These are phyloP conservation scores for Mortierella sp. DNA, from an alignment of 371 early-diverging fungal species.

Conservation along the genomic window DNA sequence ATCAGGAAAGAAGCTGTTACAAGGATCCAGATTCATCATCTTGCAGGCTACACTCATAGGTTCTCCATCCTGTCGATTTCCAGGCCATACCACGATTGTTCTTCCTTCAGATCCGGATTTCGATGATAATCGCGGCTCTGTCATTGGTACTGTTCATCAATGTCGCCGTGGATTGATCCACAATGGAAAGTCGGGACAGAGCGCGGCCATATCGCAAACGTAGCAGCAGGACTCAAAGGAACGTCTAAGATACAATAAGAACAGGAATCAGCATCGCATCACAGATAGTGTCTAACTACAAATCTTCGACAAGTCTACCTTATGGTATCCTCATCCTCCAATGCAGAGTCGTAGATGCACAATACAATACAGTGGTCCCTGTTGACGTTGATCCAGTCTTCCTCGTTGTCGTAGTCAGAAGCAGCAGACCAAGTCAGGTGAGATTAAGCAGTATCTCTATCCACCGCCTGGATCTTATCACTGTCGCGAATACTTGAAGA, in stretches of 20 bases:
- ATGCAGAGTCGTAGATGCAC: conserved; percentile 12
- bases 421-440: conserved; percentile 10
- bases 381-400: too few relatives aligned
- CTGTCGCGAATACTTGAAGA: too few relatives aligned
- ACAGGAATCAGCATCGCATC: conserved; percentile 8
- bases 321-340: conserved; percentile 19
- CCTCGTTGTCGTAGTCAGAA: conserved; percentile 8
- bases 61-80: conserved; percentile 10
- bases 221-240: conserved; percentile 10
- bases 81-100: neutral
- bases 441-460: too few relatives aligned
- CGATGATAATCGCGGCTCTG: neutral
- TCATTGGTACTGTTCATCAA: conserved; percentile 10
- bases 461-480: too few relatives aligned
- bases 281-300: too few relatives aligned
- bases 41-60: conserved; percentile 13
- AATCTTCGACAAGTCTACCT: conserved; percentile 10
- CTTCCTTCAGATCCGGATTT: conserved; percentile 1
- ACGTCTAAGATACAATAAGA: conserved; percentile 1
- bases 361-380: too few relatives aligned
- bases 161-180: conserved; percentile 11
- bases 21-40: too few relatives aligned
- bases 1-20: too few relatives aligned
- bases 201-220: neutral
- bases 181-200: conserved; percentile 11